A percentile compares a stretch with the other conserved stretches of the same genome.
phyloP scores from a whole-genome alignment of 495 filamentous ascomycete genomes.

The Aspergillus homomorphus region DNA sequence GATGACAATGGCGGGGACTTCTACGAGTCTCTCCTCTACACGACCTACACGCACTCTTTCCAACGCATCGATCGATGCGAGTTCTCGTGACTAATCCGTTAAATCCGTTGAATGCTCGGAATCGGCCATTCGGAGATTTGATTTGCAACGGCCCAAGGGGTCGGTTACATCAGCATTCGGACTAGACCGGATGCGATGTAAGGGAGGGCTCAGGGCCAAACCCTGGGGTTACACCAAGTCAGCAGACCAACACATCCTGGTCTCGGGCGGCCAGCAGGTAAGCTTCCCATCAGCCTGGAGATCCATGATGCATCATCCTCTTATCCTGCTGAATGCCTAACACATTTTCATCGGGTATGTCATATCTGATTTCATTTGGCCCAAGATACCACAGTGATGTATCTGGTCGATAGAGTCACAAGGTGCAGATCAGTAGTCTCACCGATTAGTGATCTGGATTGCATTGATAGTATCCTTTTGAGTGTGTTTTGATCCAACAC shows the following conservation, averaged over 20 bases:
- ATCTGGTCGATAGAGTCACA: slow-evolving; percentile 10
- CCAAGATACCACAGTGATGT: slow-evolving; percentile 11
- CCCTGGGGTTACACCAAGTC: slow-evolving; percentile 26
- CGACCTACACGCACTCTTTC: background rate
- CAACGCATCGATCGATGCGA: background rate
- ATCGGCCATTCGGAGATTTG: slow-evolving; percentile 3
- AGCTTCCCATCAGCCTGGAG: slow-evolving; percentile 8
- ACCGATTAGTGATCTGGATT: background rate
- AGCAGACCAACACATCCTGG: slow-evolving; percentile 22
- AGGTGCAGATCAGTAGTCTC: slow-evolving; percentile 6
- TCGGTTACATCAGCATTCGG: slow-evolving; percentile 17
- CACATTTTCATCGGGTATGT: slow-evolving; percentile 21
- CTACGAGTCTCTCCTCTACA: background rate
- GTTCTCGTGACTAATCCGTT: background rate
- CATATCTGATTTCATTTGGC: slow-evolving; percentile 21
- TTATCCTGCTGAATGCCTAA: slow-evolving; percentile 21
- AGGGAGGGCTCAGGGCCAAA: slow-evolving; percentile 31
- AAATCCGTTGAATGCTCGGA: background rate
- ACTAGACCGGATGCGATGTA: slow-evolving; percentile 25
- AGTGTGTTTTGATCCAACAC: background rate
- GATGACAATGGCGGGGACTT: background rate
- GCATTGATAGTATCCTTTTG: background rate
- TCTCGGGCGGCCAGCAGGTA: slow-evolving; percentile 12
- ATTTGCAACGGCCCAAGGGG: background rate
- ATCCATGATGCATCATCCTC: slow-evolving; percentile 14